Percentiles rank a stretch among this genome's conserved stretches.
phyloP scores from a whole-genome alignment of 2,329 filamentous ascomycete genomes.

The Myotisia sp. region DNA sequence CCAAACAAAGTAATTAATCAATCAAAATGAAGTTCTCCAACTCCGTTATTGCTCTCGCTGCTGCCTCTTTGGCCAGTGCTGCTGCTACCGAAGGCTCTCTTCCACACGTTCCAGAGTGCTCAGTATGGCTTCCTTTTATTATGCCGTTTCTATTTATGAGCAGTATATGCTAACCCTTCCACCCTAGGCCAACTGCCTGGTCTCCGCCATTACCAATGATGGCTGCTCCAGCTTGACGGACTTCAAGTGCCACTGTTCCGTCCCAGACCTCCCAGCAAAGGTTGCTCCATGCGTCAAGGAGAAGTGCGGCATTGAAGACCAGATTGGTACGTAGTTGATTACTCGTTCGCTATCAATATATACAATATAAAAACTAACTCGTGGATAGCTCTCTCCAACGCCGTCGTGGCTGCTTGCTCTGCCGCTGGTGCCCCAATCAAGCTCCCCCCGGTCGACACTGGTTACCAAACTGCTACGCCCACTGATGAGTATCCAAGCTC shows the following conservation, averaged over 20 bases:
- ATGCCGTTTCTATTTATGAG: not conserved
- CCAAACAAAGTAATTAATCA: too few relatives aligned
- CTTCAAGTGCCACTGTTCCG: slow-evolving; percentile 38
- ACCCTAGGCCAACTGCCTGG: slow-evolving; percentile 34
- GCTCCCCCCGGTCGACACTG: slow-evolving; percentile 19
- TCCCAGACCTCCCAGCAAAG: slow-evolving; percentile 27
- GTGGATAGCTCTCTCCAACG: slow-evolving; percentile 23
- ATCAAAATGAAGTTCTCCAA: slow-evolving; percentile 24
- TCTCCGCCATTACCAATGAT: slow-evolving; percentile 27
- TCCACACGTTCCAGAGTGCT: slow-evolving; percentile 32
- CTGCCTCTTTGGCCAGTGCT: slow-evolving; percentile 32
- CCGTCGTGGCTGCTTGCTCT: slow-evolving; percentile 23
- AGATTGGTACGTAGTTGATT: slow-evolving; percentile 6
- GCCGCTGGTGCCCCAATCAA: slow-evolving; percentile 24
- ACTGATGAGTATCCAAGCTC: slow-evolving; percentile 6
- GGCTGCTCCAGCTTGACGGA: slow-evolving; percentile 35
- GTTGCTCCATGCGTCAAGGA: slow-evolving; percentile 36
- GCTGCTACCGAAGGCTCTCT: too few relatives aligned
- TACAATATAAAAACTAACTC: not conserved
- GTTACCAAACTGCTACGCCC: slow-evolving; percentile 6
- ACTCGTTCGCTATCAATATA: not conserved
- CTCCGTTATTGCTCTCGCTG: slow-evolving; percentile 24
- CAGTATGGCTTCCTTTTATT: slow-evolving; percentile 24
- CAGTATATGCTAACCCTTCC: slow-evolving; percentile 1
- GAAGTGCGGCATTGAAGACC: slow-evolving; percentile 21